Evolutionary conservation across 73 alveolate species (phyloP), one percentile per base, ranked within the genome.

Genomic region (Paramecium primaurelia): DNA sequence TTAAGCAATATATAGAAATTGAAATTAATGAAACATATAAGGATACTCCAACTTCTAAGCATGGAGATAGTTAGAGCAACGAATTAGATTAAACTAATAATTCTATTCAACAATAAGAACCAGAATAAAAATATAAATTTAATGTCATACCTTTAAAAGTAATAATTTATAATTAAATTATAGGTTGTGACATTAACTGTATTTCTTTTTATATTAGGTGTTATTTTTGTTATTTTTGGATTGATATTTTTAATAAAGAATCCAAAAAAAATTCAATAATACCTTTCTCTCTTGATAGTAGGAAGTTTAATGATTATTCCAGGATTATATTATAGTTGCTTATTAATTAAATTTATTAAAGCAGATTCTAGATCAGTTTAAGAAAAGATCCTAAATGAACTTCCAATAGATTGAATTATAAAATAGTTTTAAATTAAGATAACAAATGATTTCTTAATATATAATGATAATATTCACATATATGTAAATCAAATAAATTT

Each of bases 391-490:
- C 20, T 80, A 47, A 80, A 7, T 80, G 91, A 80, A 28, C 47
- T 77, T 6, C 89, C 89, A 16, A 28, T 77, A 4, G 89, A 77
- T 77, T 77, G 89, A 77, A 77, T 80, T 37, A n/a, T 64, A 4
- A 28, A 28, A 25, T 64, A 18, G 3, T 54, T 54, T 54, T 54
- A 54, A 4, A 18, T 54, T n/a, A 18, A 34, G 11, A 16, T 54
- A 18, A 54, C 12, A 54, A 16, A 40, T 7, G 6, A 40, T 2
- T 40, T 34, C 49, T 7, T 40, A 40, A 40, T 7, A 7, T 7
- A 2, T 7, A 10, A 40, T 40, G 38, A 34, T 34, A 34, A 34
- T 34, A 34, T 34, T 3, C 6, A 3, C 5, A 34, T 34, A 0
- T 34, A 34, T 34, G 5, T 34, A 34, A 34, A 34, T 34, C 2